These are phyloP conservation scores for Neonectria magnoliae DNA, from an alignment of 2,329 filamentous ascomycete species.

Conservation along the genomic window DNA sequence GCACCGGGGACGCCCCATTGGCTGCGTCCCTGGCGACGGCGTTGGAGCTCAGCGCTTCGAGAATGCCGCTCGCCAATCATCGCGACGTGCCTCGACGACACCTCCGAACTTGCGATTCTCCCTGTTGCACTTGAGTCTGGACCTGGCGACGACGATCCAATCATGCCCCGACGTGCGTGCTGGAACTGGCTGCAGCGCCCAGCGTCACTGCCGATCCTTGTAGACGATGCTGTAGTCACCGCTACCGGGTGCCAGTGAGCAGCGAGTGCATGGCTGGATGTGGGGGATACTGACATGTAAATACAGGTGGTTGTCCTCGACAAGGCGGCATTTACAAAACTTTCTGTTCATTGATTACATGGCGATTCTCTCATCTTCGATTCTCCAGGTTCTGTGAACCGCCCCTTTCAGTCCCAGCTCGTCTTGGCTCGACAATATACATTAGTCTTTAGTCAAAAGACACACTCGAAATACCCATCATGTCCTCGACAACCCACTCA, in stretches of 20 bases:
- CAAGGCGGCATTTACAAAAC: constrained; percentile 3
- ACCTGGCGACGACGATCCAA: constrained; percentile 31
- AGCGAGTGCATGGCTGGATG: constrained; percentile 21
- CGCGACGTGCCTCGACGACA: constrained; percentile 4
- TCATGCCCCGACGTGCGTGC: constrained; percentile 28
- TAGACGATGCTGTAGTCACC: constrained; percentile 30
- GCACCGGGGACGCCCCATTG: constrained; percentile 37
- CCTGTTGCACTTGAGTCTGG: constrained; percentile 32
- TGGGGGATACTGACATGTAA: constrained; percentile 37
- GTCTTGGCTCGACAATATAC: neutral
- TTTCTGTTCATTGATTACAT: constrained; percentile 11
- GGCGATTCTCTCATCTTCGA: constrained; percentile 15
- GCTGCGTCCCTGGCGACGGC: constrained; percentile 34
- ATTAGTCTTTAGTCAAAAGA: neutral
- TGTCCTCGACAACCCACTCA: constrained; percentile 52
- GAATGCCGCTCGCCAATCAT: constrained; percentile 42
- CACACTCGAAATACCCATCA: constrained; percentile 36
- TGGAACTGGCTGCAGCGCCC: constrained; percentile 23
- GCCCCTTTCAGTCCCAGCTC: neutral
- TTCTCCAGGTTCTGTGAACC: constrained; percentile 36
- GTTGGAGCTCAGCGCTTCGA: constrained; percentile 45
- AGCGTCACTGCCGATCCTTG: constrained; percentile 22
- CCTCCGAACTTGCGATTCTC: constrained; percentile 25
- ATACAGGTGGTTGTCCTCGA: constrained; percentile 38
- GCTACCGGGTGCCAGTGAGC: constrained; percentile 18